phyloP scores from a whole-genome alignment of 2,329 filamentous ascomycete species.

The Diplodia intermedia region DNA sequence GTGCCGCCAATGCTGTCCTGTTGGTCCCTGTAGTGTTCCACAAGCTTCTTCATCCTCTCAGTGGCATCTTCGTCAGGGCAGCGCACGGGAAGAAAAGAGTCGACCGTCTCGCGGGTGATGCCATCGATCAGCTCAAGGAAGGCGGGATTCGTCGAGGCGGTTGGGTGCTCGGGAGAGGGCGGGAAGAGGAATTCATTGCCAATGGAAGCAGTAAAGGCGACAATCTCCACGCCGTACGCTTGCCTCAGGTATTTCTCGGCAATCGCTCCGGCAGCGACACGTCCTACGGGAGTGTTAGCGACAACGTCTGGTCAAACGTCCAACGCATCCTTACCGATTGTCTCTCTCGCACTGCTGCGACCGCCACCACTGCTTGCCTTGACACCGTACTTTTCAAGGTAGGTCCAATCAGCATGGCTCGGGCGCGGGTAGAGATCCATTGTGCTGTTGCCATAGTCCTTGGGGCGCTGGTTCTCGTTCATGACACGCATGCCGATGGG shows the following conservation, averaged over 20 bases:
- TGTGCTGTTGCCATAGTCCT: slow-evolving; percentile 87
- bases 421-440: slow-evolving; percentile 93
- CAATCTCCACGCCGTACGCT: slow-evolving; percentile 86
- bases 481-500: slow-evolving; percentile 86
- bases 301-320: background rate
- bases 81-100: slow-evolving; percentile 83
- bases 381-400: slow-evolving; percentile 95
- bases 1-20: slow-evolving; percentile 93
- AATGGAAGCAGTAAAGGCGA: slow-evolving; percentile 87
- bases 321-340: slow-evolving; percentile 68
- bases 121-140: slow-evolving; percentile 77
- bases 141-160: slow-evolving; percentile 74
- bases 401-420: slow-evolving; percentile 95
- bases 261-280: slow-evolving; percentile 89
- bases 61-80: slow-evolving; percentile 75
- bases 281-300: slow-evolving; percentile 54
- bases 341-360: slow-evolving; percentile 90
- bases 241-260: slow-evolving; percentile 89
- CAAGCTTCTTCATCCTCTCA: slow-evolving; percentile 76
- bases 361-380: slow-evolving; percentile 91
- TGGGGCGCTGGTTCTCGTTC: slow-evolving; percentile 91
- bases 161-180: slow-evolving; percentile 70
- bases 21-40: slow-evolving; percentile 77
- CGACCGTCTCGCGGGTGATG: slow-evolving; percentile 77
- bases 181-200: slow-evolving; percentile 80